Conservation (phyloP, 768 basidiomycete genomes). For the Pleurotus platypus region DNA sequence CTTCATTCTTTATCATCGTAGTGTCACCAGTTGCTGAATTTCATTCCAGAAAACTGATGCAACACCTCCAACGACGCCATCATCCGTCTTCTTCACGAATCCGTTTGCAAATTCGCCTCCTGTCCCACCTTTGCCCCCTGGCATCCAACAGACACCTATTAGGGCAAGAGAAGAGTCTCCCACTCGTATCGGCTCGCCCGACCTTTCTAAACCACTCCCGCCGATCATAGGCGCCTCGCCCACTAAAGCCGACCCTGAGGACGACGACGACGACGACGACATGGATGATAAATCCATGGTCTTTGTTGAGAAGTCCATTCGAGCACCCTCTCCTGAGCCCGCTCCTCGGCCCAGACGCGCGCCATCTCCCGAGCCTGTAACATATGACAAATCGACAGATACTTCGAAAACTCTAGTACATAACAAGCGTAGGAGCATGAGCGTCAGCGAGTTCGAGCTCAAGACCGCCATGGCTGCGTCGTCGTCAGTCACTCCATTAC, state of each 20-base stretch:
- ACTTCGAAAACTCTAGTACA: slow-evolving; percentile 24
- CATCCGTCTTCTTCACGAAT: slow-evolving; percentile 35
- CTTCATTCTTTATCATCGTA: neutral
- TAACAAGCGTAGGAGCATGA: slow-evolving; percentile 63
- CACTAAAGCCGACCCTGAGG: slow-evolving; percentile 26
- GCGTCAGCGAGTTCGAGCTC: slow-evolving; percentile 62
- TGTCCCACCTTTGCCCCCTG: slow-evolving; percentile 49
- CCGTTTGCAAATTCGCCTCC: slow-evolving; percentile 44
- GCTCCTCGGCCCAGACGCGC: neutral
- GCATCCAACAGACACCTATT: slow-evolving; percentile 32
- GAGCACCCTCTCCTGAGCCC: slow-evolving; percentile 27
- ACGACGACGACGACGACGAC: slow-evolving; percentile 18
- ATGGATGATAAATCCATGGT: slow-evolving; percentile 56
- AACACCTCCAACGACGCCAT: slow-evolving; percentile 22
- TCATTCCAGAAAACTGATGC: slow-evolving; percentile 53
- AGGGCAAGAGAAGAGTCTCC: slow-evolving; percentile 50
- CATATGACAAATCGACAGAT: slow-evolving; percentile 25
- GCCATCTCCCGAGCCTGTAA: slow-evolving; percentile 20
- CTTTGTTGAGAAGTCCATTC: slow-evolving; percentile 46
- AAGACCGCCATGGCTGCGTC: slow-evolving; percentile 38
- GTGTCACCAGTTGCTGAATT: slow-evolving; percentile 11
- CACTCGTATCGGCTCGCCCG: slow-evolving; percentile 24
- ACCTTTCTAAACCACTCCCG: slow-evolving; percentile 62
- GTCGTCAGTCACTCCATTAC: slow-evolving; percentile 32
- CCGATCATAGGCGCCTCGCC: slow-evolving; percentile 39